Conservation (phyloP, 805 yeast species). For the Scheffersomyces stipitis region DNA sequence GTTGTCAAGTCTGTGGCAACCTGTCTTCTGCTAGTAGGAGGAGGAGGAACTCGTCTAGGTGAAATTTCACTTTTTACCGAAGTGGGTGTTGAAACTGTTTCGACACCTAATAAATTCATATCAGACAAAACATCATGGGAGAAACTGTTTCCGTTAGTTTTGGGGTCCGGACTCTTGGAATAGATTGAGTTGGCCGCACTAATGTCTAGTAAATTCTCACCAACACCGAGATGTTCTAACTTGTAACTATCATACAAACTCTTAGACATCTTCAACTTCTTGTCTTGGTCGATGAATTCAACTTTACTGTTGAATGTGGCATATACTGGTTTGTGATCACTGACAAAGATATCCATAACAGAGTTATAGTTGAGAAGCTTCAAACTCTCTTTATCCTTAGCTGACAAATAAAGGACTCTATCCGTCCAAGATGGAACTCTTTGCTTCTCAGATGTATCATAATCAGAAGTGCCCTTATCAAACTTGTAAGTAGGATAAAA, state of each 20-base stretch:
- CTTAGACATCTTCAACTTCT: constrained; percentile 26
- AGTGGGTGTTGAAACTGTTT: constrained; percentile 18
- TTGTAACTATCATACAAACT: constrained; percentile 30
- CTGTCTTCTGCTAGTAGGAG: constrained; percentile 21
- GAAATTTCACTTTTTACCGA: constrained; percentile 18
- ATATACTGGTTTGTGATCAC: constrained; percentile 94
- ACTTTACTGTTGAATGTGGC: constrained; percentile 71
- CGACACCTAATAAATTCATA: constrained; percentile 35
- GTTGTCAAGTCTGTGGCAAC: constrained; percentile 3
- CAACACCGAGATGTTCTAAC: constrained; percentile 23
- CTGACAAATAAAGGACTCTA: constrained; percentile 66
- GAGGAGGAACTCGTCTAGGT: constrained; percentile 32
- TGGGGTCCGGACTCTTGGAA: constrained; percentile 7
- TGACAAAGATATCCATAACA: constrained; percentile 55
- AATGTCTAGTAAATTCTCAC: constrained; percentile 9
- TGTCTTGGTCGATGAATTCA: constrained; percentile 55
- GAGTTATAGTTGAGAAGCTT: constrained; percentile 69
- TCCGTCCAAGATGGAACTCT: constrained; percentile 99
- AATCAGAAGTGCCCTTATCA: constrained; percentile 77
- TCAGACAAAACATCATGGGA: constrained; percentile 31
- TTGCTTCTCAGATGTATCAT: constrained; percentile 89
- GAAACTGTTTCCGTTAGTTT: constrained; percentile 14
- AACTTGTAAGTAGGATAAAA: constrained; percentile 94
- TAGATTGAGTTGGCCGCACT: constrained; percentile 6
- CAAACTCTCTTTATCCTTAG: constrained; percentile 32